Percentiles rank a stretch among this genome's conserved stretches.
phyloP scores from a whole-genome alignment of 129 eudicot species.

The Flaveria ramosissima region DNA sequence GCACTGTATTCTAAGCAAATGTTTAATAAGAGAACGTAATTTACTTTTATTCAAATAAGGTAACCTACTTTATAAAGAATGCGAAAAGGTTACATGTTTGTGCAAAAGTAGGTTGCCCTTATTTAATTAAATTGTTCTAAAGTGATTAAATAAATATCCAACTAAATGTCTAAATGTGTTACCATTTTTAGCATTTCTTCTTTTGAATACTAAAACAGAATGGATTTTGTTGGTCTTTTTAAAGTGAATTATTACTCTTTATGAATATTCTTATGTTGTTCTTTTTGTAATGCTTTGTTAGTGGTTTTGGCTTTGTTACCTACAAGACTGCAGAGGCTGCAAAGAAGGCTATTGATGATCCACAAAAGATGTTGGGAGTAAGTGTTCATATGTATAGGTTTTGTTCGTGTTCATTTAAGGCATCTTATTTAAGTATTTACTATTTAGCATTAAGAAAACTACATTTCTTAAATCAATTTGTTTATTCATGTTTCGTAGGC shows the following conservation, averaged over 20 bases:
- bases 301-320: conserved; percentile 83
- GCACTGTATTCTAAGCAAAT: background rate
- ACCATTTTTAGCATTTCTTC: background rate
- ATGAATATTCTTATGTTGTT: conserved; percentile 5
- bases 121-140: background rate
- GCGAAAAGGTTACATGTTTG: background rate
- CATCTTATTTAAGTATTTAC: background rate
- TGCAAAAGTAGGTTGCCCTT: background rate
- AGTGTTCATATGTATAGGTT: conserved; percentile 5
- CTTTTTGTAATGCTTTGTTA: conserved; percentile 27
- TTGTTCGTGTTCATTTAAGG: background rate
- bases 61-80: background rate
- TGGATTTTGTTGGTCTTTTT: background rate
- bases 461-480: background rate
- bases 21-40: background rate
- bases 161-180: background rate
- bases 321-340: conserved; percentile 70
- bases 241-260: background rate
- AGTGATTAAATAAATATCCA: background rate
- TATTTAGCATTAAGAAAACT: background rate
- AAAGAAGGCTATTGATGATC: conserved; percentile 69
- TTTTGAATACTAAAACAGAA: background rate
- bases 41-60: background rate
- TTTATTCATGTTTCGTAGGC: background rate
- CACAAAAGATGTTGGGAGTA: conserved; percentile 71